A percentile compares a stretch with the other conserved stretches of the same genome.
These are phyloP conservation scores for Penicillium fimorum DNA, from an alignment of 495 filamentous ascomycete species.

Conservation along the genomic window DNA sequence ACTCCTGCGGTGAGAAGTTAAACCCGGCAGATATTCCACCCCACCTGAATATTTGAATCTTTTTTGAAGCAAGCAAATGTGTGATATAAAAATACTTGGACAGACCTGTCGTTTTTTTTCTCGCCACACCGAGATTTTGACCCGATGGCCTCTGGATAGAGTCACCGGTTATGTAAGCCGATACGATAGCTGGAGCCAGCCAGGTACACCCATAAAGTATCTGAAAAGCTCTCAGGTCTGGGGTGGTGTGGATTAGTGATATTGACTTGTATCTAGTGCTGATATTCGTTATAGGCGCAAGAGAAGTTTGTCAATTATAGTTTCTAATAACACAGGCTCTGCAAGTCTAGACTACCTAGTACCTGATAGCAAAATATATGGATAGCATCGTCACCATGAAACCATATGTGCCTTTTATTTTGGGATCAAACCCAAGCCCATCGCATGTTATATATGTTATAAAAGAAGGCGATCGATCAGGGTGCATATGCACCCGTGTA, in stretches of 20 bases:
- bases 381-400: not conserved
- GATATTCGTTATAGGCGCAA: not conserved
- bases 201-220: not conserved
- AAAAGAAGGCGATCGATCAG: not conserved
- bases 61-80: not conserved
- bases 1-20: constrained; percentile 1
- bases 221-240: not conserved
- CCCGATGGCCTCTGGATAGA: constrained; percentile 18
- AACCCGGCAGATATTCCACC: constrained; percentile 1
- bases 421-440: not conserved
- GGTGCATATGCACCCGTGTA: not conserved
- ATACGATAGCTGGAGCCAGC: not conserved
- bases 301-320: not conserved
- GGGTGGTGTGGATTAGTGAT: not conserved
- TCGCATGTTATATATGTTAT: not conserved
- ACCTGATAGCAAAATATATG: not conserved
- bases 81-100: not conserved
- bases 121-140: constrained; percentile 28
- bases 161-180: constrained; percentile 26
- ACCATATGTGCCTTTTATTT: not conserved
- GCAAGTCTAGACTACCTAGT: not conserved
- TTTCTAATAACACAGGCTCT: not conserved
- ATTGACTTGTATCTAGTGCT: not conserved
- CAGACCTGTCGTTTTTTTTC: not conserved
- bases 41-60: not conserved